These are phyloP conservation scores for Articulospora tetracladia DNA, from an alignment of 495 filamentous ascomycete genomes.

Conservation along the genomic window DNA sequence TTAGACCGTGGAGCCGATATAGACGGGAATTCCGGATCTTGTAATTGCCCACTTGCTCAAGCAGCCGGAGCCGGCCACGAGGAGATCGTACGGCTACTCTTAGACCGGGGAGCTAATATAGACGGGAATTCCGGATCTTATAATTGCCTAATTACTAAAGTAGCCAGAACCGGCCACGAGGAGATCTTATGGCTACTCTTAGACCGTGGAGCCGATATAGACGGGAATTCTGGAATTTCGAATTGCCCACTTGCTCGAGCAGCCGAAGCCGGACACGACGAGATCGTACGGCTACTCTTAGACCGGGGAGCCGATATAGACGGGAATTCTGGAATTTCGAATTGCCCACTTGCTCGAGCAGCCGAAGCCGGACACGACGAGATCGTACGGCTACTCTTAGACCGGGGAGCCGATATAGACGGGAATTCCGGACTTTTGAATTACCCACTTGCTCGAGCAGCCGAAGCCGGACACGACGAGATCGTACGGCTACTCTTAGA, in stretches of 20 bases:
- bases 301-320: conserved; percentile 6
- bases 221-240: neutral
- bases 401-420: conserved; percentile 35
- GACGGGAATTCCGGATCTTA: neutral
- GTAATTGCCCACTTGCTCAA: neutral
- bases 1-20: conserved; percentile 17
- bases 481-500: conserved; percentile 11
- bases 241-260: neutral
- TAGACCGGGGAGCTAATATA: neutral
- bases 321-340: neutral
- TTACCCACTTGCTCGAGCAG: neutral
- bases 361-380: conserved; percentile 13
- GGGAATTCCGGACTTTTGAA: too few relatives aligned
- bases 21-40: neutral
- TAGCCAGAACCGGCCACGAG: conserved; percentile 1
- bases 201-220: conserved; percentile 5
- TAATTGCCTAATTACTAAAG: neutral
- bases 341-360: conserved; percentile 10
- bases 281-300: neutral
- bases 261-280: neutral
- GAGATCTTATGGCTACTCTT: conserved; percentile 8
- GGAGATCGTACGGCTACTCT: conserved; percentile 5
- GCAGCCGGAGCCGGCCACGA: conserved; percentile 2
- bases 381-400: conserved; percentile 33
- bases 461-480: neutral